Evolutionary conservation across 345 rosid genomes (phyloP).

Genomic region (Ceriops tagal): DNA sequence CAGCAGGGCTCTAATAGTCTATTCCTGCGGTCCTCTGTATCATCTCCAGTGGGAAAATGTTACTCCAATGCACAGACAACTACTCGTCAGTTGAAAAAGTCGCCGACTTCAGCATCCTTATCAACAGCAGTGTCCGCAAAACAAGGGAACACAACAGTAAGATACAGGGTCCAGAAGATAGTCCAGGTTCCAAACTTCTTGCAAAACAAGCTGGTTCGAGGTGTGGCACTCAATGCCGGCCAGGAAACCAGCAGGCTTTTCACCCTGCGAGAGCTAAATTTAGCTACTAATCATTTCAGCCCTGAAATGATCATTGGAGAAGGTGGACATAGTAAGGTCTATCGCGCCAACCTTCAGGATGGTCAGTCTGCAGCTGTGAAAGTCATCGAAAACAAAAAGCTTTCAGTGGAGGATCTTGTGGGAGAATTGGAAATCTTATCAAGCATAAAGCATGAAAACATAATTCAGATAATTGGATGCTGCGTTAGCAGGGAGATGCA

Average conservation of each 20-base stretch:
- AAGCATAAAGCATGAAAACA: slow-evolving; percentile 26
- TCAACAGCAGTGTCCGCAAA: slow-evolving; percentile 12
- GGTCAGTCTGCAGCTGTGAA: slow-evolving; percentile 38
- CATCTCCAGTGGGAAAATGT: slow-evolving; percentile 7
- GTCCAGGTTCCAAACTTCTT: slow-evolving; percentile 9
- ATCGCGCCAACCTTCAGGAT: slow-evolving; percentile 24
- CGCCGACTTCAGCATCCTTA: slow-evolving; percentile 19
- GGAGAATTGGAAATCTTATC: slow-evolving; percentile 35
- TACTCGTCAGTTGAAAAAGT: slow-evolving; percentile 22
- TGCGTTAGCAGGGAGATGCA: slow-evolving; percentile 22
- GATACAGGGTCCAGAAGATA: slow-evolving; percentile 2
- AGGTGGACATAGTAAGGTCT: slow-evolving; percentile 32
- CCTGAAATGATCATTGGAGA: slow-evolving; percentile 31
- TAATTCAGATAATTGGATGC: slow-evolving; percentile 35
- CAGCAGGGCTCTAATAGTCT: slow-evolving; percentile 33
- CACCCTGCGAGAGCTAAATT: slow-evolving; percentile 23
- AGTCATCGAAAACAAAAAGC: slow-evolving; percentile 24
- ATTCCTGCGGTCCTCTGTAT: slow-evolving; percentile 10
- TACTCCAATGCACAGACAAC: not conserved
- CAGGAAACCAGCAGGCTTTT: slow-evolving; percentile 18
- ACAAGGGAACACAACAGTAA: not conserved
- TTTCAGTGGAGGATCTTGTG: slow-evolving; percentile 32
- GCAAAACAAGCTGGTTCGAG: slow-evolving; percentile 11
- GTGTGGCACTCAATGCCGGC: slow-evolving; percentile 9
- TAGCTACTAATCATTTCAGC: slow-evolving; percentile 29